Conservation (phyloP, 106 monocot genomes). For the Triglochin maritima region DNA sequence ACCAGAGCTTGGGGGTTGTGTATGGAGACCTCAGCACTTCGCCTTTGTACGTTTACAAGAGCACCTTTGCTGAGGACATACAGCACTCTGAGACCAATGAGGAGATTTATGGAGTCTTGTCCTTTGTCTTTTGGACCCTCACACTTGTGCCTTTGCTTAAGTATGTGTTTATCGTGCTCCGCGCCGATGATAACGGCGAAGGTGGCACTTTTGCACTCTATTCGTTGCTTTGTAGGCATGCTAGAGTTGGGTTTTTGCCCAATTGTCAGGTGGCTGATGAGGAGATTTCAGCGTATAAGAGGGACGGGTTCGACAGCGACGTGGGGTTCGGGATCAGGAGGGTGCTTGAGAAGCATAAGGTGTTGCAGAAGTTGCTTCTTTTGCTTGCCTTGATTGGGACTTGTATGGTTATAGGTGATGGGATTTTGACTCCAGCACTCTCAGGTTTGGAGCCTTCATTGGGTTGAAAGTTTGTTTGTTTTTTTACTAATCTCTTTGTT, state of each 20-base stretch:
- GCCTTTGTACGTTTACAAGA: conserved; percentile 85
- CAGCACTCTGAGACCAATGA: conserved; percentile 75
- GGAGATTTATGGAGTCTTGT: conserved; percentile 83
- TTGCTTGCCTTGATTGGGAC: conserved; percentile 34
- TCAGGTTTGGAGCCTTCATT: conserved; percentile 15
- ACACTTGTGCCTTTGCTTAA: conserved; percentile 75
- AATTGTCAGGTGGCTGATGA: conserved; percentile 59
- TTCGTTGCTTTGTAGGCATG: conserved; percentile 71
- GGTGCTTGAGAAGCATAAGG: conserved; percentile 19
- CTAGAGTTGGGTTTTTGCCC: conserved; percentile 65
- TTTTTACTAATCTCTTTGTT: not conserved
- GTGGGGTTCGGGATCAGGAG: conserved; percentile 10
- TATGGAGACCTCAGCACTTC: conserved; percentile 87
- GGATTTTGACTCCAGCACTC: conserved; percentile 39
- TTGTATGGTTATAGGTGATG: conserved; percentile 42
- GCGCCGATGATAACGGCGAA: conserved; percentile 84
- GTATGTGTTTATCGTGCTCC: conserved; percentile 79
- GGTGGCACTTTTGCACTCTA: conserved; percentile 96
- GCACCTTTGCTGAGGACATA: conserved; percentile 76
- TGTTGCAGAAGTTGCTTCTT: conserved; percentile 24
- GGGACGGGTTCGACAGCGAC: not conserved
- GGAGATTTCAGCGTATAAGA: conserved; percentile 57
- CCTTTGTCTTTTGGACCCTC: conserved; percentile 92
- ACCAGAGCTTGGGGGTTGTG: conserved; percentile 53
- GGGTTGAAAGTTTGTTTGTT: not conserved